Percentiles rank a stretch among this genome's conserved stretches.
Evolutionary conservation across 352 stramenopile genomes (phyloP).

Genomic region (Aphanomyces invadans): DNA sequence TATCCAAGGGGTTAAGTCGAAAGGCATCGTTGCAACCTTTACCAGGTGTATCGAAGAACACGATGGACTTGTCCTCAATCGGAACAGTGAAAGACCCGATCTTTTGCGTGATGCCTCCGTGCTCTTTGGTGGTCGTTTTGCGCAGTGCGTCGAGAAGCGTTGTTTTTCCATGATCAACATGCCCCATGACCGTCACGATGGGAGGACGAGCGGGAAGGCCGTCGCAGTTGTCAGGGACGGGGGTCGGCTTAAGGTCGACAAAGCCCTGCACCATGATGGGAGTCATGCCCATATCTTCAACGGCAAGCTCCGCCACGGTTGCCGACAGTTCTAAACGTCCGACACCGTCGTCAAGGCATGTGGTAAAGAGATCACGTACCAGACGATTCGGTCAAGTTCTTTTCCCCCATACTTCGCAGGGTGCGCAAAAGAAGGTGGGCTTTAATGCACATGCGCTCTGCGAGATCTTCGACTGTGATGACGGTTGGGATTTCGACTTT

Average conservation of each 20-base stretch:
- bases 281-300: constrained; percentile 82
- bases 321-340: constrained; percentile 28
- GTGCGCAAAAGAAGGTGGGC: constrained; percentile 53
- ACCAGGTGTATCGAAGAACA: constrained; percentile 99
- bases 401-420: constrained; percentile 59
- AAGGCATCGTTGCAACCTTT: neutral
- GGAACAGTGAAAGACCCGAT: constrained; percentile 97
- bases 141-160: constrained; percentile 94
- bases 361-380: neutral
- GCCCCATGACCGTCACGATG: constrained; percentile 99
- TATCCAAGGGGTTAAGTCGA: neutral
- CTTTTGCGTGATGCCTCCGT: constrained; percentile 98
- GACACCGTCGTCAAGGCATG: no score
- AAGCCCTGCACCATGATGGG: constrained; percentile 76
- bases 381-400: constrained; percentile 59
- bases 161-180: constrained; percentile 99
- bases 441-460: constrained; percentile 75
- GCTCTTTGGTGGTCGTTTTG: constrained; percentile 93
- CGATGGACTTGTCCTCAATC: constrained; percentile 85
- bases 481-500: constrained; percentile 74
- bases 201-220: constrained; percentile 67
- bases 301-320: constrained; percentile 70
- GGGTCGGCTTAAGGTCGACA: constrained; percentile 64
- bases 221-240: constrained; percentile 53
- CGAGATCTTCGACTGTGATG: constrained; percentile 67